A percentile compares a stretch with the other conserved stretches of the same genome.
These are phyloP conservation scores for Scheffersomyces ergatensis DNA, from an alignment of 805 yeast genomes.

Conservation along the genomic window DNA sequence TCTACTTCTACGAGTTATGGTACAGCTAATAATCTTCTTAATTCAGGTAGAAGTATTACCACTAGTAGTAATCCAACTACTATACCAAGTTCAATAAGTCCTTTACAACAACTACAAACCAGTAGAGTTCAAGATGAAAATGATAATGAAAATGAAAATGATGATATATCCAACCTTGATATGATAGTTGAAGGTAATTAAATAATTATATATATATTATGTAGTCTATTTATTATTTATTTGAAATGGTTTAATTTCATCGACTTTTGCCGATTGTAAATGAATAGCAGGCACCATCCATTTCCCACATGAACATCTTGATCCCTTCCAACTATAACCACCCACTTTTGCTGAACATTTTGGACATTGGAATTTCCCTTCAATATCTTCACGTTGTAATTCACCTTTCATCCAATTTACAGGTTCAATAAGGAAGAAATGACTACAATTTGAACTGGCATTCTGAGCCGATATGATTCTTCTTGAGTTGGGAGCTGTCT, in stretches of 20 bases:
- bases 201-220: slow-evolving; percentile 1
- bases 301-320: slow-evolving; percentile 89
- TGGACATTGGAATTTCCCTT: slow-evolving; percentile 85
- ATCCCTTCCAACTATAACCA: slow-evolving; percentile 91
- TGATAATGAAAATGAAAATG: slow-evolving; percentile 6
- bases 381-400: slow-evolving; percentile 68
- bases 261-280: slow-evolving; percentile 77
- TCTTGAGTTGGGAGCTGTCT: slow-evolving; percentile 59
- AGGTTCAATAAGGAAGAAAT: slow-evolving; percentile 78
- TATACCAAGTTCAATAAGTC: slow-evolving; percentile 10
- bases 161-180: slow-evolving; percentile 32
- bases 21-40: slow-evolving; percentile 2
- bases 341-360: slow-evolving; percentile 85
- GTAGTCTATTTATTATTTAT: slow-evolving; percentile 20
- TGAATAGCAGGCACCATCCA: slow-evolving; percentile 95
- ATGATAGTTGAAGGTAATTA: slow-evolving; percentile 41
- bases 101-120: neutral
- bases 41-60: slow-evolving; percentile 15
- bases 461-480: slow-evolving; percentile 57
- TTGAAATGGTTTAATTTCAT: slow-evolving; percentile 42
- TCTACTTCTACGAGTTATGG: slow-evolving; percentile 4
- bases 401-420: slow-evolving; percentile 88
- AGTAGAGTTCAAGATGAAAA: slow-evolving; percentile 3
- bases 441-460: slow-evolving; percentile 70
- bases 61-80: slow-evolving; percentile 18